A percentile compares a stretch with the other conserved stretches of the same genome.
These are phyloP conservation scores for Misopates orontium DNA, from an alignment of 257 asterid species.

Conservation along the genomic window DNA sequence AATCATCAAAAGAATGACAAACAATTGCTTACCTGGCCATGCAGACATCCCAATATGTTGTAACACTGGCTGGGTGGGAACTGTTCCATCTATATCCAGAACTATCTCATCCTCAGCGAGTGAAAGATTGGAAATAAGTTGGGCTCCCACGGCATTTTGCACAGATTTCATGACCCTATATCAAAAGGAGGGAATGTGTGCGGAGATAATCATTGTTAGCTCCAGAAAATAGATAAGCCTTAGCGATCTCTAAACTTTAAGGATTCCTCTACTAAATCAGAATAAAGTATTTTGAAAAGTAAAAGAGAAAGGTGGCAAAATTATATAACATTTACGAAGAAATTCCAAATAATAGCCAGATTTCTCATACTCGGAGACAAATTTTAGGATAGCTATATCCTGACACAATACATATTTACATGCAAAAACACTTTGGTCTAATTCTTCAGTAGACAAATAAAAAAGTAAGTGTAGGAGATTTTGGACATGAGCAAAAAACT, in stretches of 20 bases:
- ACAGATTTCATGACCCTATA: conserved; percentile 75
- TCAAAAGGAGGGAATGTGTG: conserved; percentile 25
- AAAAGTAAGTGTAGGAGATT: conserved; percentile 16
- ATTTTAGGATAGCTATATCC: conserved; percentile 18
- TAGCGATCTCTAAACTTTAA: conserved; percentile 17
- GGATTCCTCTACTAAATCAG: conserved; percentile 17
- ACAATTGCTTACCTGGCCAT: conserved; percentile 77
- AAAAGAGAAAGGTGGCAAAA: conserved; percentile 9
- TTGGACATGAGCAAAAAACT: conserved; percentile 7
- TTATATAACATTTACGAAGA: conserved; percentile 18
- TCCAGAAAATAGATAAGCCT: conserved; percentile 3
- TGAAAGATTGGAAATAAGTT: conserved; percentile 61
- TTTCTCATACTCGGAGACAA: conserved; percentile 15
- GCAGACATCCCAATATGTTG: conserved; percentile 92
- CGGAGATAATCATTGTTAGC: conserved; percentile 24
- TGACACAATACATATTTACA: conserved; percentile 14
- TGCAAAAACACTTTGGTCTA: conserved; percentile 7
- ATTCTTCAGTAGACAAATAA: conserved; percentile 1
- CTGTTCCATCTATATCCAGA: conserved; percentile 74
- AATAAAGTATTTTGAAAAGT: not conserved
- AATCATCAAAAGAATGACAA: conserved; percentile 29
- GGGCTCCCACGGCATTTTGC: conserved; percentile 58
- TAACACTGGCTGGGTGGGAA: conserved; percentile 84
- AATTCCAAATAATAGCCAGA: not conserved
- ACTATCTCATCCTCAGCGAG: conserved; percentile 81